A percentile compares a stretch with the other conserved stretches of the same genome.
These are phyloP conservation scores for Penicillium psychrosexuale DNA, from an alignment of 2,329 filamentous ascomycete genomes.

Conservation along the genomic window DNA sequence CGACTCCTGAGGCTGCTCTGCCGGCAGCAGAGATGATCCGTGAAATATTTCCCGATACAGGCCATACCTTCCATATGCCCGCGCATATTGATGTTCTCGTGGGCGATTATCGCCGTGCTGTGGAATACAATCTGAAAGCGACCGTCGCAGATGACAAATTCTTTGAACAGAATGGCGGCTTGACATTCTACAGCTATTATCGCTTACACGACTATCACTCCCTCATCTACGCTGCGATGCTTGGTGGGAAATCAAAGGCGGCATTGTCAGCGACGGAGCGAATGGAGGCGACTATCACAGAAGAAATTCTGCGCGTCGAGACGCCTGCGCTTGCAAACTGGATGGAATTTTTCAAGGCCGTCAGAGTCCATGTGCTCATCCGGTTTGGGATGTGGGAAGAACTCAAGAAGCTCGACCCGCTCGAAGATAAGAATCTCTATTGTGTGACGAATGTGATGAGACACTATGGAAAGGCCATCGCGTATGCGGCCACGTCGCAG, in stretches of 20 bases:
- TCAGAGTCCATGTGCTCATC: conserved; percentile 66
- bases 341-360: conserved; percentile 67
- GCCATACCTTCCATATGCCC: conserved; percentile 73
- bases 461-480: conserved; percentile 66
- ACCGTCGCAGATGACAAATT: conserved; percentile 66
- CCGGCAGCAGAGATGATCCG: conserved; percentile 60
- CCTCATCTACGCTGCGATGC: conserved; percentile 72
- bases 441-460: conserved; percentile 65
- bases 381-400: conserved; percentile 71
- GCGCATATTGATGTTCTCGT: conserved; percentile 70
- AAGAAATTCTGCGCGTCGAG: conserved; percentile 60
- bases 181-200: conserved; percentile 73
- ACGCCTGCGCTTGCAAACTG: conserved; percentile 74
- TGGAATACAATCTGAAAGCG: conserved; percentile 64
- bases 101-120: conserved; percentile 66
- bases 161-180: conserved; percentile 54
- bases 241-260: conserved; percentile 61
- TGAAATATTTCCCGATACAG: conserved; percentile 62
- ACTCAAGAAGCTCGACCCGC: conserved; percentile 56
- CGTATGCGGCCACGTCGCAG: conserved; percentile 56
- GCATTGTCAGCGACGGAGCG: conserved; percentile 58
- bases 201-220: conserved; percentile 72
- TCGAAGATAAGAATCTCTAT: conserved; percentile 59
- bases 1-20: conserved; percentile 59
- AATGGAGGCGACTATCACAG: conserved; percentile 62